These are phyloP conservation scores for Botrytis aclada DNA, from an alignment of 2,329 filamentous ascomycete genomes.

Conservation along the genomic window DNA sequence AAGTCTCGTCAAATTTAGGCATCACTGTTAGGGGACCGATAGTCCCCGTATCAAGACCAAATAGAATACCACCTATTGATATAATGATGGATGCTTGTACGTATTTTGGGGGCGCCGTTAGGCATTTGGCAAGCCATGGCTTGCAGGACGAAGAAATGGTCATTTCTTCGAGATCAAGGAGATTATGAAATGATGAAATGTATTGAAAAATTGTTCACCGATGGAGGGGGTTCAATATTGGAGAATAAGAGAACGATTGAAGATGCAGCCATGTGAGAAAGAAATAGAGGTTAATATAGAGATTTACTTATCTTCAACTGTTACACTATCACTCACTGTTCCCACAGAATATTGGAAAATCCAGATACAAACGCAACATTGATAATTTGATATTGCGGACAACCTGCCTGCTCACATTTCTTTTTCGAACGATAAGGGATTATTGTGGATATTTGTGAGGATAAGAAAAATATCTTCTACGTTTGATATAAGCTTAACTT, in stretches of 20 bases:
- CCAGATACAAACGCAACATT: background rate
- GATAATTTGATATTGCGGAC: background rate
- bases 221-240: background rate
- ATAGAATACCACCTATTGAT: constrained; percentile 32
- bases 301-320: background rate
- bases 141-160: background rate
- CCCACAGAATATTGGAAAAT: background rate
- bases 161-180: background rate
- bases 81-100: constrained; percentile 31
- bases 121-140: constrained; percentile 5
- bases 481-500: constrained; percentile 7
- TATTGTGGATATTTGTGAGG: background rate
- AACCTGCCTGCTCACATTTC: background rate
- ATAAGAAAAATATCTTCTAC: background rate
- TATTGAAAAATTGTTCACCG: background rate
- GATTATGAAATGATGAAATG: constrained; percentile 19
- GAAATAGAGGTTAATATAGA: background rate
- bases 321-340: background rate
- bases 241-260: background rate
- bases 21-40: constrained; percentile 53
- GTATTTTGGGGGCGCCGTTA: constrained; percentile 31
- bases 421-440: background rate
- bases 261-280: background rate
- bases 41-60: constrained; percentile 47
- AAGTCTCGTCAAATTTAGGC: constrained; percentile 43